Evolutionary conservation across 192 early-diverging fungal species (phyloP), one percentile per base, ranked within the genome.

Genomic region (Umbelopsis vinacea): DNA sequence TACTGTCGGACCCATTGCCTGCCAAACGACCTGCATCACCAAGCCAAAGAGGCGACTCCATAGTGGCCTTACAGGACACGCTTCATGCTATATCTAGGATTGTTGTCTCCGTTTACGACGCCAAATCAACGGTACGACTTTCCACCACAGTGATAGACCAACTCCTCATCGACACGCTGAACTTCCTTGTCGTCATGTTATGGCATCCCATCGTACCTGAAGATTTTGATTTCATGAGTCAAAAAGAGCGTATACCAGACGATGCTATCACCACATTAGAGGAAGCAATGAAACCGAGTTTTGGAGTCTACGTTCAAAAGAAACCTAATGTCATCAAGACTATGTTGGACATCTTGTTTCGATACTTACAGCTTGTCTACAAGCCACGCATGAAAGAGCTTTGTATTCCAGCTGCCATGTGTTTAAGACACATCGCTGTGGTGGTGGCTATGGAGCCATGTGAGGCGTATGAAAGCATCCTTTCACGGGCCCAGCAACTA

Each of bases 251-350:
- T 12, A 63, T 63, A 37, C 29, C 57, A 19, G 33, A 38, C 33
- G 33, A 63, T n/a, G 57, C 57, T 37, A 63, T 63, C 26, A 63
- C 15, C 29, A 63, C 57, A 5, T 63, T 63, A n/a, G 57, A 63
- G 17, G 57, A 63, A 37, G 26, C 7, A 4, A 63, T 63, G 57
- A 29, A 35, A n/a, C 29, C 57, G 3, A 63, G 57, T 17, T 63
- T 63, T 63, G 57, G 57, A 6, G 3, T 63, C 2, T 63, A n/a
- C 26, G 19, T 63, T 10, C 26, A 63, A 10, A 29, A 35, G 26
- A 37, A 63, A n/a, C 57, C 57, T 8, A 63, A 63, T 19, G 17
- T 63, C 33, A 63, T 63, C 26, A 63, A 63, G 15, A 14, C 26
- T 7, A 37, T 37, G 15, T 37, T 63, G 26, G 57, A 63, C n/a